Conservation (phyloP, 1,284 basidiomycete species). For the Agaricales sp. region DNA sequence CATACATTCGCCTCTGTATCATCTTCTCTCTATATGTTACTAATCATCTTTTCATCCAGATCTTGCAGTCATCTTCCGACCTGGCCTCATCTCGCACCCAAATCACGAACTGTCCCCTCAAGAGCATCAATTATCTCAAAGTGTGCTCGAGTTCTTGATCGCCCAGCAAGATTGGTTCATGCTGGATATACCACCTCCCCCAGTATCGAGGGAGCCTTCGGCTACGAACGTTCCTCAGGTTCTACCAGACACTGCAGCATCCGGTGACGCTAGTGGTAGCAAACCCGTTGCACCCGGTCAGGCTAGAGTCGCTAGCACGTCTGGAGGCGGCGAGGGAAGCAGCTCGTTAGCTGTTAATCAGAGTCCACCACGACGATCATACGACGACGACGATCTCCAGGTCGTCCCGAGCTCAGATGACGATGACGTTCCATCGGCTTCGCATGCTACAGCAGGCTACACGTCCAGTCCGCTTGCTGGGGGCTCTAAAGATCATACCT, state of each 20-base stretch:
- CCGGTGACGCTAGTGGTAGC: too few species aligned
- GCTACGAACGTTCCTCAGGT: conserved; percentile 17
- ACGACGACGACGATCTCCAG: too few species aligned
- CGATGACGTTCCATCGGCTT: too few species aligned
- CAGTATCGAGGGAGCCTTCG: conserved; percentile 18
- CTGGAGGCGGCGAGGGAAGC: too few species aligned
- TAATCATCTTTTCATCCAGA: conserved; percentile 35
- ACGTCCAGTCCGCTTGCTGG: too few species aligned
- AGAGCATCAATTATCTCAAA: conserved; percentile 83
- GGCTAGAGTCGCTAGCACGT: too few species aligned
- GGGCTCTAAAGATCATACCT: too few species aligned
- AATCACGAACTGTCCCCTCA: conserved; percentile 71
- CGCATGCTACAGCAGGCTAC: too few species aligned
- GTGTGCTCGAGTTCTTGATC: conserved; percentile 92
- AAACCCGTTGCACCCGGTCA: too few species aligned
- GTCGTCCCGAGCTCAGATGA: too few species aligned
- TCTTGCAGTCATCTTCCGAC: conserved; percentile 90
- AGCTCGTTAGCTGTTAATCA: too few species aligned
- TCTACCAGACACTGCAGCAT: conserved; percentile 24
- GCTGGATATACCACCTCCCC: conserved; percentile 69
- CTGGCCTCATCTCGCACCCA: conserved; percentile 85
- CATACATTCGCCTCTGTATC: conserved; percentile 2
- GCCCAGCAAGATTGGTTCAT: conserved; percentile 82
- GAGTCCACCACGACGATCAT: too few species aligned
- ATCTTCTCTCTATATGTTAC: conserved; percentile 8